These are phyloP conservation scores for Eimeria sp. DNA, from an alignment of 169 alveolate genomes.

Conservation along the genomic window DNA sequence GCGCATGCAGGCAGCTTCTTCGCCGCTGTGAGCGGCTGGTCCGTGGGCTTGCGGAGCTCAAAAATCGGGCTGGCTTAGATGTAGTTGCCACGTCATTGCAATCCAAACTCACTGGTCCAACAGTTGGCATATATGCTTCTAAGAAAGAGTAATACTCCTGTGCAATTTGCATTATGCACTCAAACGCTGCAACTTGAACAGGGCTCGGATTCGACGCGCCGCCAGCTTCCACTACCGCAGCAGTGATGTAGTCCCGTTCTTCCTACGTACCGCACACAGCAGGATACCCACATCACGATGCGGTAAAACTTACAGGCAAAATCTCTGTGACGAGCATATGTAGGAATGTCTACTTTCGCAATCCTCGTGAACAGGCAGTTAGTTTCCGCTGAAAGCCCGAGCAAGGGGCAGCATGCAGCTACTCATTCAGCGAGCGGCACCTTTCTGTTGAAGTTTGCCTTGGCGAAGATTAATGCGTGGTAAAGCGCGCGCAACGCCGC, in stretches of 20 bases:
- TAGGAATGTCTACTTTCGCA: background rate
- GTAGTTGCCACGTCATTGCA: background rate
- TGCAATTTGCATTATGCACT: conserved; percentile 86
- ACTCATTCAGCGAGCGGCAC: conserved; percentile 15
- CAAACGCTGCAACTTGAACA: conserved; percentile 86
- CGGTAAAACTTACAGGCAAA: background rate
- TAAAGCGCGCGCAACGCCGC: conserved; percentile 88
- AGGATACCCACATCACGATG: background rate
- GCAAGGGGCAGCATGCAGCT: background rate
- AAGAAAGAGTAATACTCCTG: conserved; percentile 76
- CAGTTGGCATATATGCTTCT: conserved; percentile 78
- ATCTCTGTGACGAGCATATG: background rate
- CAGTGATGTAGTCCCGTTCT: conserved; percentile 76
- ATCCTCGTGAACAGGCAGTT: no score
- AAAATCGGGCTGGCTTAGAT: background rate
- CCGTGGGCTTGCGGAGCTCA: background rate
- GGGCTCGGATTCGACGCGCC: conserved; percentile 62
- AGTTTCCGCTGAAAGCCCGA: background rate
- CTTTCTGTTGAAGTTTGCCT: conserved; percentile 67
- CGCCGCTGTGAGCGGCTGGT: background rate
- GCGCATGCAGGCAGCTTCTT: background rate
- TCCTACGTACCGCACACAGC: conserved; percentile 37
- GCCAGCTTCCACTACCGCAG: conserved; percentile 75
- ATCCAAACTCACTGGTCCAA: conserved; percentile 58
- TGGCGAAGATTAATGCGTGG: conserved; percentile 85